These are phyloP conservation scores for Mortierella sp. DNA, from an alignment of 371 early-diverging fungal genomes.

Conservation along the genomic window DNA sequence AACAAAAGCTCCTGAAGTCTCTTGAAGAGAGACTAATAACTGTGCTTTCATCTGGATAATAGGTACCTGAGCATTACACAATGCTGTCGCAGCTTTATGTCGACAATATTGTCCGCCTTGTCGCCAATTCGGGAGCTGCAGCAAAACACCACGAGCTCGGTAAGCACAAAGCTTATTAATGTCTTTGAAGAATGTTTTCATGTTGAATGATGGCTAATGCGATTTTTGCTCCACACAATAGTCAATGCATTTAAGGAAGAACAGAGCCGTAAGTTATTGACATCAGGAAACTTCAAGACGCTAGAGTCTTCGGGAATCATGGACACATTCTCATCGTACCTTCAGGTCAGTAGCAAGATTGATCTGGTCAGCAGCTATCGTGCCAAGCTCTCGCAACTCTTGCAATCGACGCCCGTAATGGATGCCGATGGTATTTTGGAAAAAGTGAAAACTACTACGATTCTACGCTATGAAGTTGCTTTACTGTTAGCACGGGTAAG, in stretches of 20 bases:
- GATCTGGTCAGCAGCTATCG: slow-evolving; percentile 32
- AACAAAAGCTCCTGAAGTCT: background rate
- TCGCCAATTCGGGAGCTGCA: background rate
- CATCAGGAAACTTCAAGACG: background rate
- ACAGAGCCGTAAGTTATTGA: slow-evolving; percentile 21
- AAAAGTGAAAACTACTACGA: slow-evolving; percentile 17
- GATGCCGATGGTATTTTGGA: slow-evolving; percentile 19
- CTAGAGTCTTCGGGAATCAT: background rate
- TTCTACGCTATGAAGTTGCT: slow-evolving; percentile 60
- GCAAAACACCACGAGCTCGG: slow-evolving; percentile 24
- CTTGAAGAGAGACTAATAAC: background rate
- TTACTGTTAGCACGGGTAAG: slow-evolving; percentile 68
- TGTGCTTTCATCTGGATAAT: background rate
- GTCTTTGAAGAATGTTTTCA: background rate
- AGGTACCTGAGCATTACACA: slow-evolving; percentile 31
- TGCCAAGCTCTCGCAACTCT: slow-evolving; percentile 25
- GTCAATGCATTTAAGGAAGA: slow-evolving; percentile 25
- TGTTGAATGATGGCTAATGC: background rate
- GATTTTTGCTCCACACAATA: background rate
- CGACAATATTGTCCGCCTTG: slow-evolving; percentile 16
- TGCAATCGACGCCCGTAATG: slow-evolving; percentile 26
- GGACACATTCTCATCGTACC: slow-evolving; percentile 27
- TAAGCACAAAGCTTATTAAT: background rate
- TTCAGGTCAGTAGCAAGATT: slow-evolving; percentile 15
- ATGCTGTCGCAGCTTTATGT: slow-evolving; percentile 31